phyloP scores from a whole-genome alignment of 164 flowering plant species.

The Dillenia turbinata region DNA sequence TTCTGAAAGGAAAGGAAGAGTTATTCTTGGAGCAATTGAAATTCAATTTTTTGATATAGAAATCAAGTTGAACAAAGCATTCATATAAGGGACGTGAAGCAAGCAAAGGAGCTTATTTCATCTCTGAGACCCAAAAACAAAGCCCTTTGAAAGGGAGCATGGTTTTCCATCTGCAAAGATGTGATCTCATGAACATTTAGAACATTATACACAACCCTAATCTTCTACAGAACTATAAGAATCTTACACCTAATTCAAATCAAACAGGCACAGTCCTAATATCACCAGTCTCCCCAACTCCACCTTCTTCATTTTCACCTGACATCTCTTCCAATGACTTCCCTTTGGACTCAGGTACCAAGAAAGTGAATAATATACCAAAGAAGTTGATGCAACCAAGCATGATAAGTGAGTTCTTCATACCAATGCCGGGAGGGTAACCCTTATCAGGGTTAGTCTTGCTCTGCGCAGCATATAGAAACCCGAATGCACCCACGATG shows the following conservation, averaged over 20 bases:
- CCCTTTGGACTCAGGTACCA: constrained; percentile 53
- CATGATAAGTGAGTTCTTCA: constrained; percentile 31
- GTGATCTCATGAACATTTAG: too few species aligned
- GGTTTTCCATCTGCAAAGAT: too few species aligned
- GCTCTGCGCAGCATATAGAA: constrained; percentile 8
- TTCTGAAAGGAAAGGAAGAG: too few species aligned
- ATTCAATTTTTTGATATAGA: too few species aligned
- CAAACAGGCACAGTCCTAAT: constrained; percentile 20
- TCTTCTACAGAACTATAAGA: too few species aligned
- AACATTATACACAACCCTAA: too few species aligned
- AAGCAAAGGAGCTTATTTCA: too few species aligned
- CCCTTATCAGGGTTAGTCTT: constrained; percentile 24
- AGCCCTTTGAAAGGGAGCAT: too few species aligned
- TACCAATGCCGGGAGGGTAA: constrained; percentile 44
- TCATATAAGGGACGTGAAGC: too few species aligned
- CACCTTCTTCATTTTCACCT: constrained; percentile 27
- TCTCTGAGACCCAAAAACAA: too few species aligned
- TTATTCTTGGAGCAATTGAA: too few species aligned
- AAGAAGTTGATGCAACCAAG: constrained; percentile 32
- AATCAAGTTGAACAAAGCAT: too few species aligned
- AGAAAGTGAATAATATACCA: constrained; percentile 35
- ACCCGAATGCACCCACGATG: constrained; percentile 14
- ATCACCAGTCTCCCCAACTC: not conserved
- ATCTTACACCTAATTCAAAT: not conserved
- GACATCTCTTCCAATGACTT: constrained; percentile 45